These are phyloP conservation scores for Fonsecaea nubica DNA, from an alignment of 2,329 filamentous ascomycete species.

Conservation along the genomic window DNA sequence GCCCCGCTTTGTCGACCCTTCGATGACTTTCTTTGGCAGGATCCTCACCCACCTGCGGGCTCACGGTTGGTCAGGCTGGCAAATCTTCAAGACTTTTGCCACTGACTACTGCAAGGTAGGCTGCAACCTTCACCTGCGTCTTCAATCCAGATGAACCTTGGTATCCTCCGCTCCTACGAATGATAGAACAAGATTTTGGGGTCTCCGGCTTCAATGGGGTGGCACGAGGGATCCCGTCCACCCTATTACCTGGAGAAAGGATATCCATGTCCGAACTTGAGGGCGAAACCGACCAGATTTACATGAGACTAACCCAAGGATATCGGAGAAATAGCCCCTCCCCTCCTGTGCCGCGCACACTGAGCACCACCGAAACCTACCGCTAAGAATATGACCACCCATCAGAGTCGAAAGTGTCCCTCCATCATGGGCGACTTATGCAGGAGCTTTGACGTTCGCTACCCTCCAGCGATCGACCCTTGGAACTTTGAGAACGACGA, in stretches of 20 bases:
- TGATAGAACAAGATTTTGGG: constrained; percentile 3
- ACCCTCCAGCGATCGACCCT: not conserved
- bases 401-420: constrained; percentile 19
- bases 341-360: not conserved
- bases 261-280: constrained; percentile 10
- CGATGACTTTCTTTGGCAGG: constrained; percentile 2
- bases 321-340: constrained; percentile 18
- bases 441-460: constrained; percentile 28
- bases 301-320: constrained; percentile 6
- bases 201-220: constrained; percentile 20
- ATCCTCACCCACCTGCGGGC: constrained; percentile 4
- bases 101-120: constrained; percentile 28
- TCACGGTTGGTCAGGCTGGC: constrained; percentile 13
- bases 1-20: constrained; percentile 21
- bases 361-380: not conserved
- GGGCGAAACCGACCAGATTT: constrained; percentile 7
- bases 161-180: constrained; percentile 2
- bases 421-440: constrained; percentile 25
- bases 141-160: constrained; percentile 17
- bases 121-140: constrained; percentile 14
- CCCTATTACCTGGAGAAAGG: constrained; percentile 11
- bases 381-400: constrained; percentile 13
- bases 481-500: not conserved
- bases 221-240: constrained; percentile 18
- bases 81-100: constrained; percentile 19